Evolutionary conservation across 805 yeast genomes (phyloP).

Genomic region (Ogataea kodamae): DNA sequence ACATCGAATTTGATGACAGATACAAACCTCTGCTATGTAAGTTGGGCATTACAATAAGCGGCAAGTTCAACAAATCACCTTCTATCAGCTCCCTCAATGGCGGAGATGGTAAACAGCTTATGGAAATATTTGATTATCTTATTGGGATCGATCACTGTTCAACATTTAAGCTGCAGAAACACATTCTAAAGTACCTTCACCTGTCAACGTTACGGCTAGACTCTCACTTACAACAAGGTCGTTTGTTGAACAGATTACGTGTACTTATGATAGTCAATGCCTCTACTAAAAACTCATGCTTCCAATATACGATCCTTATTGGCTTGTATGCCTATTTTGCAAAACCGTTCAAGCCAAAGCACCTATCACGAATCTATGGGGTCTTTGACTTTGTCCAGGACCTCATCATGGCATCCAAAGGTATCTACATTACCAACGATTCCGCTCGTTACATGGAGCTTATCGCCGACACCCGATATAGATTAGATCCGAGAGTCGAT

Average conservation of each 20-base stretch:
- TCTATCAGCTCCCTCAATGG: slow-evolving; percentile 8
- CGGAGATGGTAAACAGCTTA: slow-evolving; percentile 4
- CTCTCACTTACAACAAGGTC: slow-evolving; percentile 6
- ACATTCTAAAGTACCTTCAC: slow-evolving; percentile 7
- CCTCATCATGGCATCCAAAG: slow-evolving; percentile 11
- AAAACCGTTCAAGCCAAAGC: slow-evolving; percentile 6
- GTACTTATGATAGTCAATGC: slow-evolving; percentile 7
- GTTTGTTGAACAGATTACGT: slow-evolving; percentile 3
- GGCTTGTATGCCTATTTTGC: slow-evolving; percentile 5
- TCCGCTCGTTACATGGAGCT: slow-evolving; percentile 14
- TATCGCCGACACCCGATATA: slow-evolving; percentile 8
- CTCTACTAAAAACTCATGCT: slow-evolving; percentile 1
- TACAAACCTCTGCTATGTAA: slow-evolving; percentile 4
- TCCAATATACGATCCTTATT: slow-evolving; percentile 10
- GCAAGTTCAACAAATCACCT: slow-evolving; percentile 3
- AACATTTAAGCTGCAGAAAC: slow-evolving; percentile 8
- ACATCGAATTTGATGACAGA: slow-evolving; percentile 8
- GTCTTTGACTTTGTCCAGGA: slow-evolving; percentile 15
- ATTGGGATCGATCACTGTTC: slow-evolving; percentile 8
- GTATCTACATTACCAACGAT: slow-evolving; percentile 1
- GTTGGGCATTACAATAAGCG: slow-evolving; percentile 13
- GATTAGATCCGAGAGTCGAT: slow-evolving; percentile 4
- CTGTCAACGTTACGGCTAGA: slow-evolving; percentile 6
- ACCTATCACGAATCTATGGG: slow-evolving; percentile 6
- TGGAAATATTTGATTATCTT: slow-evolving; percentile 9